Conservation (phyloP, 1,284 basidiomycete genomes). For the Boletus mariae region DNA sequence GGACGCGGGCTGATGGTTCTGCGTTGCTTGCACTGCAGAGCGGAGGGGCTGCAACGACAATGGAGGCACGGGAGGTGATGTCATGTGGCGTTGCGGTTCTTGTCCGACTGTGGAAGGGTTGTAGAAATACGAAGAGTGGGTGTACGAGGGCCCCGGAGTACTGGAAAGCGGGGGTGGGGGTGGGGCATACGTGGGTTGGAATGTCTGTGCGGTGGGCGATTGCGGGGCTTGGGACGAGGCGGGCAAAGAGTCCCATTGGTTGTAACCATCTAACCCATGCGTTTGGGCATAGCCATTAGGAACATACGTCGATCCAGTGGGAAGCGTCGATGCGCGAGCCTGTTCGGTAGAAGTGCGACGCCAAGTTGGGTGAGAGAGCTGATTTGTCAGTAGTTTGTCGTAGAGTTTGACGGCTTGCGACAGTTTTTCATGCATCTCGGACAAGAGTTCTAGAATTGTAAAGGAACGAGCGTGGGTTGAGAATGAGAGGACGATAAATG, state of each 20-base stretch:
- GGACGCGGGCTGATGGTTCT: slow-evolving; percentile 17
- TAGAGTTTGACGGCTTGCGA: slow-evolving; percentile 90
- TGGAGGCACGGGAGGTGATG: slow-evolving; percentile 4
- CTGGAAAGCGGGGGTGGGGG: slow-evolving; percentile 18
- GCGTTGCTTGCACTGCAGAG: slow-evolving; percentile 8
- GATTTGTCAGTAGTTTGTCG: slow-evolving; percentile 83
- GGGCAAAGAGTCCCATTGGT: slow-evolving; percentile 31
- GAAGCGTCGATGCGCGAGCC: slow-evolving; percentile 10
- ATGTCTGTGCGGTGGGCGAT: slow-evolving; percentile 10
- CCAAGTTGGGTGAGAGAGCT: slow-evolving; percentile 71
- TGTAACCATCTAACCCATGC: slow-evolving; percentile 12
- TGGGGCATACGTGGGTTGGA: slow-evolving; percentile 20
- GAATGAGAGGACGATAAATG: not conserved
- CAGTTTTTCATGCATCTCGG: slow-evolving; percentile 92
- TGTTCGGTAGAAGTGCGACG: slow-evolving; percentile 31
- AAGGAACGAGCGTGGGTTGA: not conserved
- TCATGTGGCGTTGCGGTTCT: slow-evolving; percentile 11
- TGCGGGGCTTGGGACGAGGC: slow-evolving; percentile 14
- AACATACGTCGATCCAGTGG: slow-evolving; percentile 8
- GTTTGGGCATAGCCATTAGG: slow-evolving; percentile 25
- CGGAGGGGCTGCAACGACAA: slow-evolving; percentile 6
- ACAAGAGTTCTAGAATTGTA: slow-evolving; percentile 62
- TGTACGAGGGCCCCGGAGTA: slow-evolving; percentile 12
- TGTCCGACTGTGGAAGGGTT: slow-evolving; percentile 11
- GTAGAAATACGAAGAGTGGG: slow-evolving; percentile 17